Conservation (phyloP, 768 basidiomycete species). For the Lactarius quietus region DNA sequence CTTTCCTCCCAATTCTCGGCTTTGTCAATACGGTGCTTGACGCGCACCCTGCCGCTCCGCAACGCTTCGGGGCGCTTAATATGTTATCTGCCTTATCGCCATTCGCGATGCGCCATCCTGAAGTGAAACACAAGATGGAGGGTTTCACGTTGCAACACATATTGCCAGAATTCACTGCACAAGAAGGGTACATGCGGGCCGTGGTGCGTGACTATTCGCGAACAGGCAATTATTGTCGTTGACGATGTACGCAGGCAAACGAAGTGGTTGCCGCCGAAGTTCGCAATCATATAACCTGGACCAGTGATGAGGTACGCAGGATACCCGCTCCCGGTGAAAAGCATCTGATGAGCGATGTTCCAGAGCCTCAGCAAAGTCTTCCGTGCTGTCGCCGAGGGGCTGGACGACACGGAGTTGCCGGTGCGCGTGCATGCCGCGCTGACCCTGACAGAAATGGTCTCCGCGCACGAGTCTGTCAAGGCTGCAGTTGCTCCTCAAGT, state of each 20-base stretch:
- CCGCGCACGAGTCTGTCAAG: slow-evolving; percentile 61
- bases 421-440: slow-evolving; percentile 82
- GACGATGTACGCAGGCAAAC: slow-evolving; percentile 53
- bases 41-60: slow-evolving; percentile 56
- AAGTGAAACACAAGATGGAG: slow-evolving; percentile 74
- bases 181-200: slow-evolving; percentile 71
- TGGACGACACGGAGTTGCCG: slow-evolving; percentile 78
- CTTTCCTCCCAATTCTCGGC: slow-evolving; percentile 74
- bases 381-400: slow-evolving; percentile 56
- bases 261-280: slow-evolving; percentile 76
- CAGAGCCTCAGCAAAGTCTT: slow-evolving; percentile 65
- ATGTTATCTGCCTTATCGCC: slow-evolving; percentile 74
- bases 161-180: slow-evolving; percentile 61
- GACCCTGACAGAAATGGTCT: slow-evolving; percentile 73
- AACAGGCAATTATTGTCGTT: background rate
- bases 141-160: slow-evolving; percentile 72
- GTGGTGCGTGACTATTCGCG: slow-evolving; percentile 49
- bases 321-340: background rate
- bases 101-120: slow-evolving; percentile 82
- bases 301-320: slow-evolving; percentile 51
- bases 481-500: slow-evolving; percentile 69
- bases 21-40: slow-evolving; percentile 74
- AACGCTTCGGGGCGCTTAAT: slow-evolving; percentile 82
- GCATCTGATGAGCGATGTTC: background rate
- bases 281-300: slow-evolving; percentile 66